phyloP scores from a whole-genome alignment of 2,329 filamentous ascomycete genomes.

The Fusarium sp. region DNA sequence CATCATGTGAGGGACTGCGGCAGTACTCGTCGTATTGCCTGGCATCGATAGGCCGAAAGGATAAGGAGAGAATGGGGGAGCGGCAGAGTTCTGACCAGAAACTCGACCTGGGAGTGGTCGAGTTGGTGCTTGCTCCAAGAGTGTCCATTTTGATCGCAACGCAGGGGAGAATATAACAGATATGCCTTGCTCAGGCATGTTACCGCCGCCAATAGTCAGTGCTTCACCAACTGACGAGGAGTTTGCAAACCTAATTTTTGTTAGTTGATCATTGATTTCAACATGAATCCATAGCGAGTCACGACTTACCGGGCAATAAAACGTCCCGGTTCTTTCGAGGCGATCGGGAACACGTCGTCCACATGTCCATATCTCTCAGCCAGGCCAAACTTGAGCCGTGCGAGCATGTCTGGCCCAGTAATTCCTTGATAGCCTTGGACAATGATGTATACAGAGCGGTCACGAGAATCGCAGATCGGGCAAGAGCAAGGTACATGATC shows the following conservation, averaged over 20 bases:
- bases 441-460: conserved; percentile 45
- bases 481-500: conserved; percentile 46
- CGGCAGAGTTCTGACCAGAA: neutral
- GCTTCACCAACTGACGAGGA: conserved; percentile 42
- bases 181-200: conserved; percentile 41
- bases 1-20: neutral
- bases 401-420: conserved; percentile 34
- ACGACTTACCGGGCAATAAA: conserved; percentile 46
- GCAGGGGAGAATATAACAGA: conserved; percentile 41
- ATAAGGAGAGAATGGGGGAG: conserved; percentile 4
- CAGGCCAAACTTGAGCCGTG: conserved; percentile 45
- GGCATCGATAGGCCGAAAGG: neutral
- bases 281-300: neutral
- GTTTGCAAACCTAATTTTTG: conserved; percentile 36
- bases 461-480: conserved; percentile 40
- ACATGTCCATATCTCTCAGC: conserved; percentile 43
- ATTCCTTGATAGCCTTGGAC: conserved; percentile 6
- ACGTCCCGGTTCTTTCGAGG: conserved; percentile 7
- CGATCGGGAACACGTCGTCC: conserved; percentile 40
- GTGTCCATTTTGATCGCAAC: conserved; percentile 47
- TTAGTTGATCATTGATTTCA: neutral
- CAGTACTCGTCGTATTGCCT: neutral
- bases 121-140: neutral
- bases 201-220: conserved; percentile 32
- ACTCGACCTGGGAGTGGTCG: neutral